Evolutionary conservation across 2,329 filamentous ascomycete species (phyloP), one percentile per base, ranked within the genome.

Genomic region (Sporothrix brunneoviolacea): DNA sequence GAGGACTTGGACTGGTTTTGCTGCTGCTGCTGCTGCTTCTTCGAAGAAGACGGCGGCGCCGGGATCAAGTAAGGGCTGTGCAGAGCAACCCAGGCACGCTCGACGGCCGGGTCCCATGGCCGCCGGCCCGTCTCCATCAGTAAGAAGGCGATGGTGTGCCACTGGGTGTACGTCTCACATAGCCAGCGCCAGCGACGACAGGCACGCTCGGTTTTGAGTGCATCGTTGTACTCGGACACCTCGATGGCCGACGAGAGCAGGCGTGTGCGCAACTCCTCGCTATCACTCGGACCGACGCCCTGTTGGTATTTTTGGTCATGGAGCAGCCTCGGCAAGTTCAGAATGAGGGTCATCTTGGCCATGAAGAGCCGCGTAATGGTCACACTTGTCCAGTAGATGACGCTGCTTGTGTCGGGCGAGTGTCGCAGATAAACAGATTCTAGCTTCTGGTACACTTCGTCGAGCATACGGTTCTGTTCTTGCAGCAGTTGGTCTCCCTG

Each of bases 291-390:
- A 6, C 22, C 18, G 36, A 19, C n/a, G 3, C 19, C 21, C 1
- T 27, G 22, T 2, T 36, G 27, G 8, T 36, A 16, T 10, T 44
- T 35, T 16, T 42, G 19, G 19, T 59, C 2, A 62, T 61, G 2
- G 68, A 65, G 46, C 82, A 77, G 80, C 59, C 84, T 75, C 0
- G 86, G 86, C 58, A 91, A 83, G 60, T 91, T 86, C 3, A 88
- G 76, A 53, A 90, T 76, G 32, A 93, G 73, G 69, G 83, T 88
- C 71, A 90, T 81, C 66, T 90, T 91, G 47, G 83, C 82, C 68
- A 90, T 79, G 55, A 91, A 81, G 28, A 91, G 72, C 9, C 85
- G 79, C 3, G 80, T 76, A 21, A 57, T 56, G 2, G 55, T 64
- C 1, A 70, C 53, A 0, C 59, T 58, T 0, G 70, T 66, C 70